A percentile compares a stretch with the other conserved stretches of the same genome.
phyloP scores from a whole-genome alignment of 2,329 filamentous ascomycete species.

The Neopestalotiopsis sp. region DNA sequence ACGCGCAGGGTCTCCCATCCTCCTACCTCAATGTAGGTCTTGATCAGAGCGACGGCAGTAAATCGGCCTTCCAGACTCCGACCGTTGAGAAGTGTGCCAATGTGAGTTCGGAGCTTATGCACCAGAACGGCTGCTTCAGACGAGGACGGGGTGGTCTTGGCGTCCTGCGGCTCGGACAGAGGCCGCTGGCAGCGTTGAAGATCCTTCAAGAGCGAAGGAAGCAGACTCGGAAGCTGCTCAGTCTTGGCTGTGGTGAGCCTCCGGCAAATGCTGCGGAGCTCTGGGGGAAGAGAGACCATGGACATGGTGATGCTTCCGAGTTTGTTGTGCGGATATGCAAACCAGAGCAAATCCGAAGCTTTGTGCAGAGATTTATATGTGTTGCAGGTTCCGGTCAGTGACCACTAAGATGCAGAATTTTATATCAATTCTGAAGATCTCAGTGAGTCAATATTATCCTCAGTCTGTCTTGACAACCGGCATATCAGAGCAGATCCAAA shows the following conservation, averaged over 20 bases:
- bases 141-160: constrained; percentile 62
- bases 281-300: constrained; percentile 53
- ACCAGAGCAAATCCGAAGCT: not conserved
- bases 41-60: constrained; percentile 78
- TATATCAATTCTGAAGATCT: not conserved
- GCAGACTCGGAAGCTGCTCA: constrained; percentile 75
- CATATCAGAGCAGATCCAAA: not conserved
- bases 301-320: constrained; percentile 26
- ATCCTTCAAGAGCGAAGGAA: constrained; percentile 71
- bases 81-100: constrained; percentile 80
- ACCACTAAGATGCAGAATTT: not conserved
- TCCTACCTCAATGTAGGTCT: constrained; percentile 80
- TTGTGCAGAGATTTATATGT: not conserved
- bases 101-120: constrained; percentile 81
- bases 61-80: constrained; percentile 77
- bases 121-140: constrained; percentile 74
- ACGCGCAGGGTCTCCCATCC: constrained; percentile 82
- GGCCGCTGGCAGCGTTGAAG: constrained; percentile 62
- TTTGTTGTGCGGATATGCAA: no score
- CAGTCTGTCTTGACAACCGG: not conserved
- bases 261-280: constrained; percentile 70
- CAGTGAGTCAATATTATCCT: not conserved
- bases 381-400: not conserved
- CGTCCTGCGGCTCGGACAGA: constrained; percentile 68
- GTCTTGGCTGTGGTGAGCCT: constrained; percentile 74